A percentile compares a stretch with the other conserved stretches of the same genome.
phyloP scores from a whole-genome alignment of 2,329 filamentous ascomycete genomes.

The Aureobasidium subglaciale region DNA sequence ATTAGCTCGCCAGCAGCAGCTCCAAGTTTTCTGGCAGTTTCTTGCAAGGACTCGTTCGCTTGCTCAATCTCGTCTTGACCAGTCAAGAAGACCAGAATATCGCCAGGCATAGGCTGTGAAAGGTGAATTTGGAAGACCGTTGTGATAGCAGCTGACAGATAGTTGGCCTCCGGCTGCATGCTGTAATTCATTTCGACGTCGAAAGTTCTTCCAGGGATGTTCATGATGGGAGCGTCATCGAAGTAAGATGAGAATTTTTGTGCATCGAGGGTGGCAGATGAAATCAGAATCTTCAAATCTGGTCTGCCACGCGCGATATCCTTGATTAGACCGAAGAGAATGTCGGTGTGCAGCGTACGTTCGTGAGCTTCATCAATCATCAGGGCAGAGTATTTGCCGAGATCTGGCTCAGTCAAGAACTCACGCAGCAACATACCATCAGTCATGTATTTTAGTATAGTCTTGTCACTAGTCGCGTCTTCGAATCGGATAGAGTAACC shows the following conservation, averaged over 20 bases:
- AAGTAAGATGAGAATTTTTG: conserved; percentile 90
- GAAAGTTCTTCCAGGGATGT: conserved; percentile 82
- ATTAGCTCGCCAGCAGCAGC: conserved; percentile 78
- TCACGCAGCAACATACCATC: conserved; percentile 91
- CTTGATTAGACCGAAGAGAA: conserved; percentile 79
- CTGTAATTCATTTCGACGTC: conserved; percentile 91
- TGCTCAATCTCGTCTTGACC: conserved; percentile 95
- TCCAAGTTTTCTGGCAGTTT: conserved; percentile 81
- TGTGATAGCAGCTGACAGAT: conserved; percentile 81
- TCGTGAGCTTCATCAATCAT: conserved; percentile 99
- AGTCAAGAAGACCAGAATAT: conserved; percentile 90
- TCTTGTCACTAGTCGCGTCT: conserved; percentile 84
- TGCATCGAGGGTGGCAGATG: conserved; percentile 89
- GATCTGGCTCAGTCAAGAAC: conserved; percentile 79
- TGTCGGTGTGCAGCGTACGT: conserved; percentile 82
- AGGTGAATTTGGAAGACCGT: conserved; percentile 95
- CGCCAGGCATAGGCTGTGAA: conserved; percentile 66
- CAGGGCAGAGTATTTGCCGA: conserved; percentile 74
- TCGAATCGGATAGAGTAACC: conserved; percentile 95
- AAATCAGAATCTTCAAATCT: conserved; percentile 85
- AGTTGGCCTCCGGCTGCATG: conserved; percentile 85
- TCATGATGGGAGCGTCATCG: conserved; percentile 87
- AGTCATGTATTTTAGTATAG: conserved; percentile 90
- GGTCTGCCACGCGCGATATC: conserved; percentile 76
- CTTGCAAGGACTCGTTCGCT: conserved; percentile 73